Evolutionary conservation across 2,329 filamentous ascomycete species (phyloP), one percentile per base, ranked within the genome.

Genomic region (Epichloe hybrida): DNA sequence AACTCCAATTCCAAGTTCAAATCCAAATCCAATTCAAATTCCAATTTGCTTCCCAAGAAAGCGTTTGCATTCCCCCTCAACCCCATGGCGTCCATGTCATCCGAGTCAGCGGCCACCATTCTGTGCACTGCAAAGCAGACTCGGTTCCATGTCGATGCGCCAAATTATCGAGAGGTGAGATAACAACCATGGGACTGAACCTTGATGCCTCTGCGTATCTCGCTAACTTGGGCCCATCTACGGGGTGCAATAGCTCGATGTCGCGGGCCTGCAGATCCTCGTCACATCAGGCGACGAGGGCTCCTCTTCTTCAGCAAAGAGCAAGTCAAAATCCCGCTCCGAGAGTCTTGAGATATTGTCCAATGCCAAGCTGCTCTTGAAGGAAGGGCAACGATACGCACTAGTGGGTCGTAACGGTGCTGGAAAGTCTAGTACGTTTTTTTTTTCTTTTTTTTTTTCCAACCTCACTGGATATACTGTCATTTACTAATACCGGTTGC

Each of bases 321-420:
- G 68, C 31, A 83, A 77, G 59, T 64, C 59, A 54, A 75, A 60
- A 64, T 71, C 58, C 36, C 72, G 62, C 43, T 55, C 60, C 11
- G 69, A 73, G 4, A 75, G 74, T 9, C 66, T 74, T n/a, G 87
- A 93, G 62, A 77, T 94, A 5, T 71, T 94, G 3, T 72, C 72
- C 9, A 79, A 84, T 62, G 84, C 84, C 1, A 81, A 81, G 51
- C 67, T 94, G 37, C 78, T 81, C 23, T 68, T 94, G 3, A 86
- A 91, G 56, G 78, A 81, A 47, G 83, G 85, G 0, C 73, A 81
- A 44, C 76, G 85, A 54, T 94, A 94, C 71, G 87, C 86, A 0
- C 71, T 94, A 1, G 72, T 91, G 20, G 88, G 88, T 0, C 76
- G 86, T 5, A 94, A 94, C 66, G 88, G 88, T 0, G 84, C 82